Base-by-base conservation (phyloP, 257 asterid genomes). In the Scutellaria galericulata region DNA sequence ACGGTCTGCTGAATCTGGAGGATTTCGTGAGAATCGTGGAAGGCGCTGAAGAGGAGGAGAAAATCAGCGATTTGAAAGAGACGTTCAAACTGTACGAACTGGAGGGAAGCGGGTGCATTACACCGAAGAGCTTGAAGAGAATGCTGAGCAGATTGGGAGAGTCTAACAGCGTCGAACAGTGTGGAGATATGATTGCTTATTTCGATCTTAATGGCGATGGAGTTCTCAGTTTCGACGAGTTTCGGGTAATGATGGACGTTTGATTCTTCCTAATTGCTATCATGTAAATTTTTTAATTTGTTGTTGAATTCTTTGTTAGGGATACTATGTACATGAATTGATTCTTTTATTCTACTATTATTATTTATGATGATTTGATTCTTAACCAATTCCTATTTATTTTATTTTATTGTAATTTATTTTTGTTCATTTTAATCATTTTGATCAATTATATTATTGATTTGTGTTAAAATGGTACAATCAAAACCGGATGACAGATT, bases 141-240 rank as follows among this genome's bases (percentile, higher is more conserved):
- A 85, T 85, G 93, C 75, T 86, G 61, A 82, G 86, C 45, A 64
- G 83, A 27, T 64, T 89, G 59, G 96, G 96, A 9, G 93, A 86
- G 64, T 64, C 80, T 18, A 77, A 66, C 60, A 78, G 75, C 77
- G 76, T 78, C 13, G 86, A 82, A 0, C 83, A 85, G 56, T 88
- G 95, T 48, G 71, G 78, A 9, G 15, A 42, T 24, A 88, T 88
- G 95, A 85, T 89, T 2, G 78, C 86, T 11, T 3, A 42, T 1
- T 89, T 80, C 65, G 96, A 89, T 79, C 80, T 86, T 45, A 74
- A 89, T 39, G 88, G 81, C 3, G 93, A 89, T 58, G 96, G 96
- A 0, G 88, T 83, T 0, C 85, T 89, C 62, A 70, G 46, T 64
- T 85, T 86, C 64, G 85, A 86, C 12, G 96, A 89, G 84, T 89